phyloP scores from a whole-genome alignment of 2,329 filamentous ascomycete genomes.

The Rhexocercosporidium sp. region DNA sequence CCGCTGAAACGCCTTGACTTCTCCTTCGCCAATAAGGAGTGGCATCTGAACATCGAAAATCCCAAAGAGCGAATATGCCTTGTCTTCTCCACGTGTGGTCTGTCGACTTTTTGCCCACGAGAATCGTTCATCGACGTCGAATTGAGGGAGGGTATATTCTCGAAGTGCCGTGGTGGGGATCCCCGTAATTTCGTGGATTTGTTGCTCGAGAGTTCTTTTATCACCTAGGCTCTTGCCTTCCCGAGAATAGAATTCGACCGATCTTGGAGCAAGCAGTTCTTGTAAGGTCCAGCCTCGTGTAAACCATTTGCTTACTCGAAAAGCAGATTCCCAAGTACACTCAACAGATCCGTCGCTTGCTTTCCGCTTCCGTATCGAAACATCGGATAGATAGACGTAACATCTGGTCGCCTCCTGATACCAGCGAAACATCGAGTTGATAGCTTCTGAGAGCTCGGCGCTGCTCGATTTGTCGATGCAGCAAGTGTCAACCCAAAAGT shows the following conservation, averaged over 20 bases:
- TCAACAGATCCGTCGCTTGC: too few species aligned
- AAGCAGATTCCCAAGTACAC: too few species aligned
- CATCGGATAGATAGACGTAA: conserved; percentile 28
- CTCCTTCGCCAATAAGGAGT: conserved; percentile 47
- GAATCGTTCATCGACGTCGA: too few species aligned
- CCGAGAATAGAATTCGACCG: conserved; percentile 25
- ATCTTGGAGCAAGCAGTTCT: too few species aligned
- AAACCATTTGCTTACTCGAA: too few species aligned
- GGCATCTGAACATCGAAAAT: conserved; percentile 22
- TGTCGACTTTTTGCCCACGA: too few species aligned
- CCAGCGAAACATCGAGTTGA: conserved; percentile 37
- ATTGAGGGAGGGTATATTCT: conserved; percentile 14
- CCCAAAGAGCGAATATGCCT: too few species aligned
- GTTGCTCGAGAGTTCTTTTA: conserved; percentile 22
- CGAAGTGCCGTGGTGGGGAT: conserved; percentile 19
- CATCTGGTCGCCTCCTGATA: conserved; percentile 30
- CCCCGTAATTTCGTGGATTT: too few species aligned
- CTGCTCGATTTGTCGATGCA: conserved; percentile 26
- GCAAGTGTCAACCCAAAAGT: conserved; percentile 28
- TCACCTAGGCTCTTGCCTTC: conserved; percentile 21
- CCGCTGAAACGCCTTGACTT: conserved; percentile 40
- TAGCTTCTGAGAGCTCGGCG: conserved; percentile 26
- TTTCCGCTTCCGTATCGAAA: conserved; percentile 13
- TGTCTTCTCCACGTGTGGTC: conserved; percentile 23
- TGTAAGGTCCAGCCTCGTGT: too few species aligned